A percentile compares a stretch with the other conserved stretches of the same genome.
Evolutionary conservation across 208 protist genomes (phyloP).

Genomic region (Acanthamoeba rhysodes): DNA sequence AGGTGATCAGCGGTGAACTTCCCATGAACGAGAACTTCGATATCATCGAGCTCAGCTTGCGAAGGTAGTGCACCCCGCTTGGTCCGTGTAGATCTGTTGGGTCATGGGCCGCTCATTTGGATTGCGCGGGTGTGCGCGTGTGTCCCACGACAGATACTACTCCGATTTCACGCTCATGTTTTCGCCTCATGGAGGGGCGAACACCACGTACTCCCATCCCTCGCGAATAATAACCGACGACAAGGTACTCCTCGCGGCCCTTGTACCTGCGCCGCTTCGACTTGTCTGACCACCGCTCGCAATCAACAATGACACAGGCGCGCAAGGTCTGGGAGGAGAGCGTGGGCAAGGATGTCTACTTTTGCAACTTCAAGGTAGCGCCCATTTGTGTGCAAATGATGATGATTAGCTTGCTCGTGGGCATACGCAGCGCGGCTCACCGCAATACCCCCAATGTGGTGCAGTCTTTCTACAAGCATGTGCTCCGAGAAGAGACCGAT

Average conservation of each 20-base stretch:
- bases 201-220: neutral
- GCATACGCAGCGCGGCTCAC: neutral
- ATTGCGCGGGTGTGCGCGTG: neutral
- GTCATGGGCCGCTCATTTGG: neutral
- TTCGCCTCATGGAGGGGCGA: constrained; percentile 9
- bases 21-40: constrained; percentile 52
- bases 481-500: constrained; percentile 23
- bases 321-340: constrained; percentile 56
- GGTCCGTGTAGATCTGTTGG: neutral
- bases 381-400: no score
- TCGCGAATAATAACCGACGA: constrained; percentile 60
- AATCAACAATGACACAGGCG: neutral
- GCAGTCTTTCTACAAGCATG: constrained; percentile 38
- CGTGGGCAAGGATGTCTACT: constrained; percentile 61
- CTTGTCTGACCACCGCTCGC: neutral
- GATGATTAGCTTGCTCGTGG: neutral
- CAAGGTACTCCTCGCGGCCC: neutral
- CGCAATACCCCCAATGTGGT: no score
- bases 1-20: constrained; percentile 12
- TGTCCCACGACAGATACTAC: constrained; percentile 1
- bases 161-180: constrained; percentile 51
- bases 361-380: constrained; percentile 38
- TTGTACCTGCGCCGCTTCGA: no score
- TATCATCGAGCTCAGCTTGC: constrained; percentile 67
- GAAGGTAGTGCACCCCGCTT: neutral